phyloP scores from a whole-genome alignment of 306 rosid species.

The Vigna hirtella region DNA sequence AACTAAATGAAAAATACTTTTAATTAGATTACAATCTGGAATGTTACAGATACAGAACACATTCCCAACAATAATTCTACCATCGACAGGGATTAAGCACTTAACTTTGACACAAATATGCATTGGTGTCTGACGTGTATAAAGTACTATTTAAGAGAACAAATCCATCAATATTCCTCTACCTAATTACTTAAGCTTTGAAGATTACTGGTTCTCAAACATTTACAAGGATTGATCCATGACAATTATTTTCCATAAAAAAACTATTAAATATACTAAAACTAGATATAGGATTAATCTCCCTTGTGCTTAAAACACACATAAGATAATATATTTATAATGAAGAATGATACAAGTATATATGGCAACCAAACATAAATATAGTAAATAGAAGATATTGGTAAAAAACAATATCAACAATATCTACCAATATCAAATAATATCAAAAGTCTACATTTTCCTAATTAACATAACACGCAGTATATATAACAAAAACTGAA shows the following conservation, averaged over 20 bases:
- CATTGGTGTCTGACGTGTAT: not conserved
- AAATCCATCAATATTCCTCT: not conserved
- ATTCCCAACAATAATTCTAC: slow-evolving; percentile 13
- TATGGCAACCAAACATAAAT: no score
- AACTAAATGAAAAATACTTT: slow-evolving; percentile 3
- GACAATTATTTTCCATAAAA: not conserved
- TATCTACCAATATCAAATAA: no score
- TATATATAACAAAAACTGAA: not conserved
- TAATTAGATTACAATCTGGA: not conserved
- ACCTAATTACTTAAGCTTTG: not conserved
- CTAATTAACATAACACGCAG: no score
- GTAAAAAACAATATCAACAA: no score
- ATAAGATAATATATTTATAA: no score
- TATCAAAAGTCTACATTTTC: no score
- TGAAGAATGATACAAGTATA: no score
- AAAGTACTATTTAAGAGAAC: not conserved
- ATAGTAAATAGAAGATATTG: no score
- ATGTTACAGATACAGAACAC: slow-evolving; percentile 16
- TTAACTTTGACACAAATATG: not conserved
- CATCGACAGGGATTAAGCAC: not conserved
- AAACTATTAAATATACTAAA: not conserved
- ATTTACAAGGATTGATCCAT: not conserved
- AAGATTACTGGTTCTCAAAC: slow-evolving; percentile 8
- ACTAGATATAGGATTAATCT: no score
- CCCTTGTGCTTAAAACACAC: no score